Evolutionary conservation across 164 flowering plant genomes (phyloP).

Genomic region (Aristolochia contorta): DNA sequence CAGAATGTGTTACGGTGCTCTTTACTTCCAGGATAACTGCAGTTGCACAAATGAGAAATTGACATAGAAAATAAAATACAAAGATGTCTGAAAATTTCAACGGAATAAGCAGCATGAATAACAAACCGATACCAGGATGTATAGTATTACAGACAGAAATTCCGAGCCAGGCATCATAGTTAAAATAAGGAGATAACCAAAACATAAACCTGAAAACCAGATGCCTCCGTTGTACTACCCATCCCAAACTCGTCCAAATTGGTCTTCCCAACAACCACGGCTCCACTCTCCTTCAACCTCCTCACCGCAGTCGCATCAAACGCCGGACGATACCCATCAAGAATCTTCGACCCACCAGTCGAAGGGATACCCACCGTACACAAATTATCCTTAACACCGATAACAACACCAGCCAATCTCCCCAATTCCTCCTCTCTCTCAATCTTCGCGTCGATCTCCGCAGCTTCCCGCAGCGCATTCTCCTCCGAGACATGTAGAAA

Average conservation of each 20-base stretch:
- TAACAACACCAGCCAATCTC: constrained; percentile 61
- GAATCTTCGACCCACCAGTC: constrained; percentile 68
- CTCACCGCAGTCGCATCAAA: constrained; percentile 82
- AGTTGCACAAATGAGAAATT: background rate
- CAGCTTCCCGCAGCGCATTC: constrained; percentile 36
- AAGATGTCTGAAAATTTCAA: background rate
- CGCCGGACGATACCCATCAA: constrained; percentile 63
- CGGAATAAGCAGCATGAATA: too few species aligned
- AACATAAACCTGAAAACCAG: constrained; percentile 62
- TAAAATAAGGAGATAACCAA: too few species aligned
- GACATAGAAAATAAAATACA: background rate
- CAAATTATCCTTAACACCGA: constrained; percentile 85
- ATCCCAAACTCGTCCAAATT: constrained; percentile 97
- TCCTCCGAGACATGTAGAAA: constrained; percentile 61
- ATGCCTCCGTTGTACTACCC: constrained; percentile 89
- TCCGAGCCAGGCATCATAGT: too few species aligned
- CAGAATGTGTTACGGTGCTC: too few species aligned
- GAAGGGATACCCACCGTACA: constrained; percentile 77
- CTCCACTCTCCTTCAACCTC: constrained; percentile 61
- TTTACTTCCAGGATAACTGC: background rate
- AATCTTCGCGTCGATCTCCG: constrained; percentile 46
- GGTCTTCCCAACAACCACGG: constrained; percentile 82
- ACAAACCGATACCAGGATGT: too few species aligned
- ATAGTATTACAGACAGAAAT: too few species aligned
- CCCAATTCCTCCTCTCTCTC: constrained; percentile 48